phyloP scores from a whole-genome alignment of 176 grass and related monocot genomes.

The Tuctoria greenei region DNA sequence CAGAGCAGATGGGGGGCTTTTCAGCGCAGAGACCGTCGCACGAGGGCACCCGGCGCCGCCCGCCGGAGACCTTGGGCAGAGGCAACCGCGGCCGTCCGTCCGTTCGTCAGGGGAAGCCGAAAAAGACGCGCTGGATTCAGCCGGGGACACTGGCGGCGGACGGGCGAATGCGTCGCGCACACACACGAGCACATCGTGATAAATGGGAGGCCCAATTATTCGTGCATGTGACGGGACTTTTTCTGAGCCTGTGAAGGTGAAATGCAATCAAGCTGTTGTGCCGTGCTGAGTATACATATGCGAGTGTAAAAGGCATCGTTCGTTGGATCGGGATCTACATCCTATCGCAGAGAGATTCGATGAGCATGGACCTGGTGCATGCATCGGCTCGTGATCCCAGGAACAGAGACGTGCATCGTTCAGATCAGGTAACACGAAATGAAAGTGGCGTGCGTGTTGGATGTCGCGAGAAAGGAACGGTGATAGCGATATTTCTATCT shows the following conservation, averaged over 20 bases:
- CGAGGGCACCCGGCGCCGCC: constrained; percentile 9
- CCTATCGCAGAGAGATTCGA: not conserved
- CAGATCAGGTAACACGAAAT: not conserved
- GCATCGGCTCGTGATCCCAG: constrained; percentile 14
- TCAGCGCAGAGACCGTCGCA: not conserved
- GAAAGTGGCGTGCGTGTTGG: not conserved
- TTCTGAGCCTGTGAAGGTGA: not conserved
- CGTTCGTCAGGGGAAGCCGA: not conserved
- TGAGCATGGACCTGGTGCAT: not conserved
- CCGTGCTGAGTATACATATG: no score
- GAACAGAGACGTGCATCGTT: not conserved
- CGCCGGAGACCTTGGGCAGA: not conserved
- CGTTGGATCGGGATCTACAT: not conserved
- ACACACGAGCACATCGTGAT: constrained; percentile 35
- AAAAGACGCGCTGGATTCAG: not conserved
- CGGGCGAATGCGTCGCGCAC: not conserved
- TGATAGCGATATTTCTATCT: not conserved
- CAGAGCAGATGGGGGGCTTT: not conserved
- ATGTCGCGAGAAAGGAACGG: not conserved
- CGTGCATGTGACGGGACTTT: not conserved
- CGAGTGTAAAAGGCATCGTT: not conserved
- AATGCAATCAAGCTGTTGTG: not conserved
- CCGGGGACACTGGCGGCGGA: not conserved
- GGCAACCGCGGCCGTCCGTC: constrained; percentile 33
- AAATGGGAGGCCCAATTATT: constrained; percentile 28